Evolutionary conservation across 2,329 filamentous ascomycete species (phyloP).

Genomic region (Aspergillus novoparasiticus): DNA sequence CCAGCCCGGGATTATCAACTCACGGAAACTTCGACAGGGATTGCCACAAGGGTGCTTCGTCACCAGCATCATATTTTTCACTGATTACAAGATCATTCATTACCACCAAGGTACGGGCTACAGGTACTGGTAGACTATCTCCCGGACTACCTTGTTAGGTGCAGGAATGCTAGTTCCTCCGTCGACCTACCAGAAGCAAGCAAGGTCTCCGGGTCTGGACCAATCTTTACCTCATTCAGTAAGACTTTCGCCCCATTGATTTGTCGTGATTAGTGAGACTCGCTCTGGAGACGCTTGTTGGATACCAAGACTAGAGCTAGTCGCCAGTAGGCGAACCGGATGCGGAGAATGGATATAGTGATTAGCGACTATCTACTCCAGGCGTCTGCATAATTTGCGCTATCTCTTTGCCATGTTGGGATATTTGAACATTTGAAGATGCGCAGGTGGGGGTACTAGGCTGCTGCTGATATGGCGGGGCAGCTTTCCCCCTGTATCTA

Average conservation of each 20-base stretch:
- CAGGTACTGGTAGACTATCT: not conserved
- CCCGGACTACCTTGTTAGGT: not conserved
- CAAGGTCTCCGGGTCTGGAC: not conserved
- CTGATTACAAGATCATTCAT: not conserved
- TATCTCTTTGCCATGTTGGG: not conserved
- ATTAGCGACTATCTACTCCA: not conserved
- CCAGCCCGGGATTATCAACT: not conserved
- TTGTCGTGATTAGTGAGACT: not conserved
- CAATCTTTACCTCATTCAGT: not conserved
- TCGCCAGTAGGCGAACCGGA: not conserved
- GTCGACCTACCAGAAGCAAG: not conserved
- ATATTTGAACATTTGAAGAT: not conserved
- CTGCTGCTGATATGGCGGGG: not conserved
- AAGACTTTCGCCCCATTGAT: not conserved
- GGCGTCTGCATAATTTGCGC: not conserved
- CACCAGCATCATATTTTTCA: not conserved
- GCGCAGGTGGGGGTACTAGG: not conserved
- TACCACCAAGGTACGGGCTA: not conserved
- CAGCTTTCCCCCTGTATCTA: not conserved
- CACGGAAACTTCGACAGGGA: not conserved
- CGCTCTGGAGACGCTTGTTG: not conserved
- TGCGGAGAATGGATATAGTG: not conserved
- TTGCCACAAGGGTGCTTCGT: not conserved
- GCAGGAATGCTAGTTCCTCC: not conserved
- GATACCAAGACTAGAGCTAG: not conserved